Evolutionary conservation across 805 yeast genomes (phyloP).

Genomic region (Candida xiaguanensis): DNA sequence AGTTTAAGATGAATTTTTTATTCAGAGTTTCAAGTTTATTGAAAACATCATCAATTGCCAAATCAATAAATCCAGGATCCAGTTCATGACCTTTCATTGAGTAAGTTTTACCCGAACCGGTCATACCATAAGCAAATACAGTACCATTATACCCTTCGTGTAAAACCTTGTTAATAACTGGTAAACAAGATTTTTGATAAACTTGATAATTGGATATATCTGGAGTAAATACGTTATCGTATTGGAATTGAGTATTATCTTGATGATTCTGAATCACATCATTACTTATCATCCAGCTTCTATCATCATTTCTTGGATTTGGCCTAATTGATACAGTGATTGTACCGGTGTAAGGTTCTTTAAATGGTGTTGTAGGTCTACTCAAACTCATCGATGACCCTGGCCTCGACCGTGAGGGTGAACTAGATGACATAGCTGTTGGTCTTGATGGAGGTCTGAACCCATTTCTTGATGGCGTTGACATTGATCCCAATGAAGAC

Average conservation of each 20-base stretch:
- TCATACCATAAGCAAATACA: slow-evolving; percentile 94
- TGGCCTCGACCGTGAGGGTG: slow-evolving; percentile 26
- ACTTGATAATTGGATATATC: slow-evolving; percentile 52
- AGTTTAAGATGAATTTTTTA: slow-evolving; percentile 42
- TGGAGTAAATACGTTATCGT: slow-evolving; percentile 76
- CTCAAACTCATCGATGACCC: slow-evolving; percentile 30
- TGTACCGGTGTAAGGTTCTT: slow-evolving; percentile 58
- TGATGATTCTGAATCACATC: slow-evolving; percentile 46
- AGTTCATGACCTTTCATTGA: slow-evolving; percentile 76
- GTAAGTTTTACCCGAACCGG: slow-evolving; percentile 95
- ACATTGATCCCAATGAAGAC: slow-evolving; percentile 20
- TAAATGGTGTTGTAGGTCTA: slow-evolving; percentile 38
- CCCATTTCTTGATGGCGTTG: slow-evolving; percentile 10
- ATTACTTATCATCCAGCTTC: slow-evolving; percentile 45
- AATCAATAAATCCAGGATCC: slow-evolving; percentile 67
- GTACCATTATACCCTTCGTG: slow-evolving; percentile 80
- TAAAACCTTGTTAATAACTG: slow-evolving; percentile 52
- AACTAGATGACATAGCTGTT: slow-evolving; percentile 29
- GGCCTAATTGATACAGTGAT: slow-evolving; percentile 78
- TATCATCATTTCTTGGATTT: slow-evolving; percentile 46
- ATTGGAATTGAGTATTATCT: slow-evolving; percentile 58
- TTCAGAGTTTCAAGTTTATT: slow-evolving; percentile 31
- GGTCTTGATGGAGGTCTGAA: slow-evolving; percentile 21
- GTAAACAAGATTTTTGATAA: slow-evolving; percentile 51
- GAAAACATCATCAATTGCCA: slow-evolving; percentile 62